These are phyloP conservation scores for Ustilago lituana DNA, from an alignment of 1,284 basidiomycete genomes.

Conservation along the genomic window DNA sequence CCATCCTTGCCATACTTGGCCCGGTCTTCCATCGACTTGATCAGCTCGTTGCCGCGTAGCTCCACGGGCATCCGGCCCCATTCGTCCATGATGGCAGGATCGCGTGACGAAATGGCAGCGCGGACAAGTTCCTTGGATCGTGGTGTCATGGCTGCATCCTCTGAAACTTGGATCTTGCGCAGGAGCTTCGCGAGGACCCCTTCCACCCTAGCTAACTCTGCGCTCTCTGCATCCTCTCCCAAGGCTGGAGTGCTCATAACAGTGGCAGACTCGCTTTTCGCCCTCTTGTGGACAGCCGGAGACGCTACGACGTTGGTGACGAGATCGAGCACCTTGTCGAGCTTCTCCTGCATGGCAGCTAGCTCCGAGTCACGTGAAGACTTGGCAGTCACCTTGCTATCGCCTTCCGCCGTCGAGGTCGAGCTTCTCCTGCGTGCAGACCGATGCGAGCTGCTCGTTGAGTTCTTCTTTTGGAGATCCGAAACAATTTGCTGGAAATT, in stretches of 20 bases:
- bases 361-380: constrained; percentile 40
- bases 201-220: constrained; percentile 43
- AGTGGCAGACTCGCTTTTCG: constrained; percentile 24
- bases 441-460: constrained; percentile 22
- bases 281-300: constrained; percentile 23
- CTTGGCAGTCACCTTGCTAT: constrained; percentile 18
- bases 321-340: constrained; percentile 54
- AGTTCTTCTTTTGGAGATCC: constrained; percentile 40
- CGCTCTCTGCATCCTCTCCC: constrained; percentile 14
- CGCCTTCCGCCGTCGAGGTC: constrained; percentile 13
- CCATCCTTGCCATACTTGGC: constrained; percentile 38
- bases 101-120: constrained; percentile 16
- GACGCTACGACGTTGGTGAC: constrained; percentile 45
- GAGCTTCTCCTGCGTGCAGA: constrained; percentile 16
- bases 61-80: constrained; percentile 43
- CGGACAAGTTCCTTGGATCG: constrained; percentile 24
- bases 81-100: constrained; percentile 27
- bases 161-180: constrained; percentile 36
- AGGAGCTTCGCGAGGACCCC: constrained; percentile 40
- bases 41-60: constrained; percentile 33
- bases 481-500: constrained; percentile 49
- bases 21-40: constrained; percentile 40
- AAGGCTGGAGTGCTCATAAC: constrained; percentile 3
- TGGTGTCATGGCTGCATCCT: constrained; percentile 28
- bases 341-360: constrained; percentile 55